Conservation (phyloP, 768 basidiomycete species). For the Tulasnella calospora region DNA sequence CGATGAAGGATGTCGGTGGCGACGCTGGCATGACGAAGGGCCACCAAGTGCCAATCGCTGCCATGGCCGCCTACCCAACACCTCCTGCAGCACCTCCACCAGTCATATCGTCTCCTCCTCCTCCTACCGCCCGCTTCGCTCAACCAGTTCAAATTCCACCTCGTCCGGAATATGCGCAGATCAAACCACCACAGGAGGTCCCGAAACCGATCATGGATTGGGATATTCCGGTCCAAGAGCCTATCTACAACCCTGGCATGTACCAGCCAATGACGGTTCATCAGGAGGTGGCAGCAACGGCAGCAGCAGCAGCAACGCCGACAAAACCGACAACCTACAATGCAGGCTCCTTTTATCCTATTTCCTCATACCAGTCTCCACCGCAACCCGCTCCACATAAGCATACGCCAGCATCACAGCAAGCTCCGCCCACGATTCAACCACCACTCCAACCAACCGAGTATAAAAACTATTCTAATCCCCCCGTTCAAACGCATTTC, state of each 20-base stretch:
- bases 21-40: background rate
- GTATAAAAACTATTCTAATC: no score
- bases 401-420: no score
- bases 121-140: background rate
- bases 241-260: background rate
- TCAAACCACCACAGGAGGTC: background rate
- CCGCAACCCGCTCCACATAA: background rate
- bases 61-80: background rate
- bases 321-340: background rate
- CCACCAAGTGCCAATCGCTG: background rate
- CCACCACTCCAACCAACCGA: no score
- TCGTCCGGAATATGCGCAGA: background rate
- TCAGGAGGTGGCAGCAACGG: background rate
- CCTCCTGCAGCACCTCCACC: no score
- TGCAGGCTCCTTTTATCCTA: background rate
- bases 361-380: background rate
- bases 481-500: no score
- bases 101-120: background rate
- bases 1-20: background rate
- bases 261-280: background rate
- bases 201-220: background rate
- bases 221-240: background rate
- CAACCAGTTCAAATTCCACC: background rate
- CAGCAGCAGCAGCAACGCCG: background rate
- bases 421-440: no score